Evolutionary conservation across 2,329 filamentous ascomycete species (phyloP).

Genomic region (Ascocoryne sarcoides): DNA sequence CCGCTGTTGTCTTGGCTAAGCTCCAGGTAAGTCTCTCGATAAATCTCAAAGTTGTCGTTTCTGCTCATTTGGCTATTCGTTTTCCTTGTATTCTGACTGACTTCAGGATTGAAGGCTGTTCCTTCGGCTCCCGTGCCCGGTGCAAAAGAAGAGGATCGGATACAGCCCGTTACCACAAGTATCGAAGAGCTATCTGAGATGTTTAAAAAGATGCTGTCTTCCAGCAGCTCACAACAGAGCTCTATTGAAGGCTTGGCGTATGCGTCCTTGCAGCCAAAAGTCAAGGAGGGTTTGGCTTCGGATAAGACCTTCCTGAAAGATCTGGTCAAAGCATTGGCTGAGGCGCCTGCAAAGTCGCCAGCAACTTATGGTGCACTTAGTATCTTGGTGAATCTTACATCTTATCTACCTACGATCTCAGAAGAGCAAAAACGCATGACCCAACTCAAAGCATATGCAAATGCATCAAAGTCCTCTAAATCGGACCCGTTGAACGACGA

Average conservation of each 20-base stretch:
- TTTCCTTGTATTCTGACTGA: constrained; percentile 25
- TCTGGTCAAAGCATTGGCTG: constrained; percentile 55
- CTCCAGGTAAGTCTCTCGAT: constrained; percentile 43
- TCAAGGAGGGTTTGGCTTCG: constrained; percentile 72
- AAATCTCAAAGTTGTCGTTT: constrained; percentile 7
- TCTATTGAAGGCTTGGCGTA: constrained; percentile 90
- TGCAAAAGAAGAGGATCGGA: constrained; percentile 30
- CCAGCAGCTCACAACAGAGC: constrained; percentile 52
- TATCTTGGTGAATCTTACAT: constrained; percentile 76
- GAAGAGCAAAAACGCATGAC: constrained; percentile 90
- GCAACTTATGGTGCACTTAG: constrained; percentile 79
- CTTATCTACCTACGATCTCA: constrained; percentile 66
- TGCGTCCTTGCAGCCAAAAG: constrained; percentile 72
- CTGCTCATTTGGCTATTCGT: constrained; percentile 14
- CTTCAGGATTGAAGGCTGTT: constrained; percentile 29
- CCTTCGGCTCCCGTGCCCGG: constrained; percentile 19
- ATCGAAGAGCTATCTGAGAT: constrained; percentile 57
- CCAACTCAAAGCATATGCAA: constrained; percentile 89
- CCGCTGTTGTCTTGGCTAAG: constrained; percentile 71
- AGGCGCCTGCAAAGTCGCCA: constrained; percentile 54
- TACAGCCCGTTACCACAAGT: constrained; percentile 45
- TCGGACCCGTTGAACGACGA: constrained; percentile 67
- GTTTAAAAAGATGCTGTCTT: constrained; percentile 58
- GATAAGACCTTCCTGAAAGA: constrained; percentile 61
- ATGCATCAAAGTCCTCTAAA: constrained; percentile 62